phyloP scores from a whole-genome alignment of 1,284 basidiomycete species.

The Stygiomarasmius scandens region DNA sequence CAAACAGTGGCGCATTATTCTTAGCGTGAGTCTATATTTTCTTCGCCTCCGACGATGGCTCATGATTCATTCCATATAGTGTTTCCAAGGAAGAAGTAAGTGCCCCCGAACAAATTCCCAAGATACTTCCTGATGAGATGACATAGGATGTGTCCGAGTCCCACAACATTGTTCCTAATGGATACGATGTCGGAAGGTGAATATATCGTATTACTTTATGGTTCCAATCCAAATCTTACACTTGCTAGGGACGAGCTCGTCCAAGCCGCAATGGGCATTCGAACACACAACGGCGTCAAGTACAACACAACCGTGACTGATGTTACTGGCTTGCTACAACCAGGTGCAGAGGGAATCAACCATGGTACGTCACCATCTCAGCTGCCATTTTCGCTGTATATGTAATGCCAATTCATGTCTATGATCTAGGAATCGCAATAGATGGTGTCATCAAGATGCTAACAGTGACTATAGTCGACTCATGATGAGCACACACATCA shows the following conservation, averaged over 20 bases:
- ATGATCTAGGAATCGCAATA: constrained; percentile 24
- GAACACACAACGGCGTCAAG: constrained; percentile 36
- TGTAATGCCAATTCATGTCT: constrained; percentile 30
- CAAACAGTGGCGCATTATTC: constrained; percentile 55
- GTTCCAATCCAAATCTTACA: no score
- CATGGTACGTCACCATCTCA: constrained; percentile 34
- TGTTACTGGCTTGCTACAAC: constrained; percentile 43
- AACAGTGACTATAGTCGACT: constrained; percentile 20
- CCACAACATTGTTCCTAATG: constrained; percentile 53
- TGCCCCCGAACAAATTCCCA: not conserved
- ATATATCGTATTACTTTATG: not conserved
- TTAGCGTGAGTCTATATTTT: constrained; percentile 47
- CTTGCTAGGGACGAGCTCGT: constrained; percentile 37
- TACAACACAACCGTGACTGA: constrained; percentile 43
- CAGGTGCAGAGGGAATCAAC: constrained; percentile 46
- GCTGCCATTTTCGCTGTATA: not conserved
- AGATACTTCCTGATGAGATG: not conserved
- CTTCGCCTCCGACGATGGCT: not conserved
- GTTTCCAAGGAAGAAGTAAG: constrained; percentile 50
- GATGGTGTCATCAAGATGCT: constrained; percentile 28
- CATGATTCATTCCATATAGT: constrained; percentile 25
- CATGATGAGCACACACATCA: not conserved
- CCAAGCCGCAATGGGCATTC: constrained; percentile 34
- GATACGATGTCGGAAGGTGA: constrained; percentile 54
- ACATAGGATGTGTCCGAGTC: constrained; percentile 32